Percentiles rank a stretch among this genome's conserved stretches.
These are phyloP conservation scores for Xylariaceae sp. DNA, from an alignment of 2,329 filamentous ascomycete genomes.

Conservation along the genomic window DNA sequence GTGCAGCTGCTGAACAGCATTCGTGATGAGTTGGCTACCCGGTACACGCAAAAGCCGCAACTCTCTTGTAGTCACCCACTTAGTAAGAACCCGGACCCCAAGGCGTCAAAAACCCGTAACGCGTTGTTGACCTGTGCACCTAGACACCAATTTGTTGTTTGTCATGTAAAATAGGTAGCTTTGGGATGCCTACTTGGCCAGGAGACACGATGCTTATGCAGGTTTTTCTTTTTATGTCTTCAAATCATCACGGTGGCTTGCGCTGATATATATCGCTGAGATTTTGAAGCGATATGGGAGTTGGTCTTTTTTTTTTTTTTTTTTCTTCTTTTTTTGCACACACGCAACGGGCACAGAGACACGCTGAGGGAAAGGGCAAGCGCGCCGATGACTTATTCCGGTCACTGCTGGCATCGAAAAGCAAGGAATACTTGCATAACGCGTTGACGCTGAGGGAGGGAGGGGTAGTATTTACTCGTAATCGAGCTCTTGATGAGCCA, in stretches of 20 bases:
- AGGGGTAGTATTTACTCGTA: no score
- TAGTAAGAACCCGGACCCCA: conserved; percentile 53
- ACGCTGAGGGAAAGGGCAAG: not conserved
- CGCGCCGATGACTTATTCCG: conserved; percentile 1
- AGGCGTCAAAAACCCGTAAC: conserved; percentile 3
- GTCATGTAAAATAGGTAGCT: conserved; percentile 49
- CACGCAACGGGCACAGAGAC: not conserved
- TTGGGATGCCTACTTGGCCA: not conserved
- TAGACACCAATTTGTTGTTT: conserved; percentile 61
- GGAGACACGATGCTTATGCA: not conserved
- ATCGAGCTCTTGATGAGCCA: no score
- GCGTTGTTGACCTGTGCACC: conserved; percentile 13
- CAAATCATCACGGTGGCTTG: conserved; percentile 10
- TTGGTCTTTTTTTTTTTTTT: not conserved
- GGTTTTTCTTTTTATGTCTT: not conserved
- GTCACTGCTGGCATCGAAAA: not conserved
- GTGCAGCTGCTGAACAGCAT: conserved; percentile 94
- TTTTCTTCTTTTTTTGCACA: no score
- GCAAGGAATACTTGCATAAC: not conserved
- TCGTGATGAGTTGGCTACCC: conserved; percentile 76
- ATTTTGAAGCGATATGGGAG: conserved; percentile 1
- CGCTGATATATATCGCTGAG: conserved; percentile 12
- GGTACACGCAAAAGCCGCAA: conserved; percentile 94
- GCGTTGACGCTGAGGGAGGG: no score
- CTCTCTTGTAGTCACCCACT: conserved; percentile 92